These are phyloP conservation scores for Candida gorgasii DNA, from an alignment of 805 yeast species.

Conservation along the genomic window DNA sequence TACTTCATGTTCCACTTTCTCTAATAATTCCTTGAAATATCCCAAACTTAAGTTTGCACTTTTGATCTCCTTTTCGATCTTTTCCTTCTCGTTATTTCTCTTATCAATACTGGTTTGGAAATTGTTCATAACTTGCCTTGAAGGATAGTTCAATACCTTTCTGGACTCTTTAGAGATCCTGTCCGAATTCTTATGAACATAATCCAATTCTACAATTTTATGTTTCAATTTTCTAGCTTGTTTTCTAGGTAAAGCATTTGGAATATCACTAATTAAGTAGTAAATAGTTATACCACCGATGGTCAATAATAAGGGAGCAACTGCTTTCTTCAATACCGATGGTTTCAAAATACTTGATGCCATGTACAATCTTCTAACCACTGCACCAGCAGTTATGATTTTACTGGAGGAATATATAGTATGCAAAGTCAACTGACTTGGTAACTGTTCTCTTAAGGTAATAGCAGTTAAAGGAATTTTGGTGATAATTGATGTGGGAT, in stretches of 20 bases:
- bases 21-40: slow-evolving; percentile 54
- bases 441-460: slow-evolving; percentile 31
- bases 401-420: slow-evolving; percentile 42
- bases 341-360: slow-evolving; percentile 37
- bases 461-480: slow-evolving; percentile 30
- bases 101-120: slow-evolving; percentile 68
- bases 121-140: slow-evolving; percentile 73
- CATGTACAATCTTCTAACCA: slow-evolving; percentile 38
- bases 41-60: slow-evolving; percentile 56
- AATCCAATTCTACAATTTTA: slow-evolving; percentile 68
- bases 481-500: slow-evolving; percentile 33
- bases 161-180: slow-evolving; percentile 82
- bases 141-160: slow-evolving; percentile 76
- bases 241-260: slow-evolving; percentile 84
- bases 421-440: slow-evolving; percentile 41
- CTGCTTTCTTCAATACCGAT: slow-evolving; percentile 45
- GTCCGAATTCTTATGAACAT: slow-evolving; percentile 73
- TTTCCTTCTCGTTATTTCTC: slow-evolving; percentile 57
- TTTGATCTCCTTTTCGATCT: slow-evolving; percentile 50
- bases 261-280: slow-evolving; percentile 76
- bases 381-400: slow-evolving; percentile 43
- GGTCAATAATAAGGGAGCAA: slow-evolving; percentile 53
- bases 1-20: slow-evolving; percentile 46
- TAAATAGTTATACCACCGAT: slow-evolving; percentile 55
- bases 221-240: slow-evolving; percentile 68